Conservation (phyloP, 2,329 filamentous ascomycete species). For the Hawksworthiomyces lignivorus region DNA sequence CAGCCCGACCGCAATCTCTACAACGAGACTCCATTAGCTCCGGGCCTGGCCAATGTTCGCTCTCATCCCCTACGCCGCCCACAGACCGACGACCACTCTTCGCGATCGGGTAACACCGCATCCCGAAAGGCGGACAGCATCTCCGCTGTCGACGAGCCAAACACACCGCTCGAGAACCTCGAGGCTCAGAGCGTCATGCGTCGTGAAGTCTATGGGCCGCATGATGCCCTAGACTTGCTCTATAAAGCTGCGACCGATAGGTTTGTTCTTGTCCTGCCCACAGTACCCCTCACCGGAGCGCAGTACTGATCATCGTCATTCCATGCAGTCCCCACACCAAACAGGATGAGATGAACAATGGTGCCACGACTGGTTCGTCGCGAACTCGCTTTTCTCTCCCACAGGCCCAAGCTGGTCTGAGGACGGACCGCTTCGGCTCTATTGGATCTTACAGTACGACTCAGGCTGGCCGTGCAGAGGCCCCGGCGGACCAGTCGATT, state of each 20-base stretch:
- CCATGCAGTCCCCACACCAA: conserved; percentile 7
- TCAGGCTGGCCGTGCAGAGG: conserved; percentile 15
- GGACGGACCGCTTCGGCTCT: background rate
- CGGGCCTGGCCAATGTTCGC: conserved; percentile 58
- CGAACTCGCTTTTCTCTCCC: background rate
- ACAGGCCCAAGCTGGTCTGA: background rate
- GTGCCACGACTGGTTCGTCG: background rate
- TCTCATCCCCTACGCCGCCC: conserved; percentile 60
- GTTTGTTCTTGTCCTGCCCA: conserved; percentile 18
- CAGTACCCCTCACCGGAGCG: no score
- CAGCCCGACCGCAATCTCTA: conserved; percentile 36
- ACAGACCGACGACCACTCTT: conserved; percentile 20
- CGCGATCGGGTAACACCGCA: conserved; percentile 24
- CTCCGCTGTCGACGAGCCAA: conserved; percentile 41
- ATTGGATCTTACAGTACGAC: conserved; percentile 13
- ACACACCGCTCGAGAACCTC: conserved; percentile 55
- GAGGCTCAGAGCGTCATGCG: conserved; percentile 60
- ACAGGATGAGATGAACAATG: conserved; percentile 1
- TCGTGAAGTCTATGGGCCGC: conserved; percentile 75
- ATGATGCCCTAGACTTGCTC: conserved; percentile 84
- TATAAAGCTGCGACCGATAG: conserved; percentile 75
- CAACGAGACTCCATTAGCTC: conserved; percentile 53
- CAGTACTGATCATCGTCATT: no score
- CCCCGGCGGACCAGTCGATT: conserved; percentile 29
- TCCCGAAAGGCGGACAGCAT: conserved; percentile 25